Evolutionary conservation across 345 rosid species (phyloP).

Genomic region (Populus pruinosa): DNA sequence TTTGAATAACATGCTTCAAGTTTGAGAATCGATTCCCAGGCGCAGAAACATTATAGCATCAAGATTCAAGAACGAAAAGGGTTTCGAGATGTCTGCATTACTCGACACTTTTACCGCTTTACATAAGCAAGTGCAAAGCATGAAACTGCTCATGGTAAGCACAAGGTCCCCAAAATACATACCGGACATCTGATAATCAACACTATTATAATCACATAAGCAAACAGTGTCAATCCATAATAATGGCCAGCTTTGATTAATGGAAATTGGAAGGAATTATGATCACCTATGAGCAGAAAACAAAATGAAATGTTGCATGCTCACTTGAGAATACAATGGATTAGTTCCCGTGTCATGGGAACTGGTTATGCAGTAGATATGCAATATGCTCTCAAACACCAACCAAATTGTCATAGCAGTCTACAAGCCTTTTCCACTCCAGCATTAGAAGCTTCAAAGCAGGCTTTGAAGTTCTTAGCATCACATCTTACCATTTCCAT

Average conservation of each 20-base stretch:
- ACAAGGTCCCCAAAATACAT: conserved; percentile 58
- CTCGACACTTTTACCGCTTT: background rate
- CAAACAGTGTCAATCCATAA: background rate
- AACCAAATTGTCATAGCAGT: background rate
- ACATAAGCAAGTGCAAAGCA: conserved; percentile 31
- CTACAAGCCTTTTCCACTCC: background rate
- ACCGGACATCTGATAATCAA: background rate
- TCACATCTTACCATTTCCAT: no score
- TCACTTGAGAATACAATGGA: no score
- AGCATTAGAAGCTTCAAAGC: background rate
- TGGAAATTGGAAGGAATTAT: no score
- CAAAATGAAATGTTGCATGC: no score
- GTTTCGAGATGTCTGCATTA: background rate
- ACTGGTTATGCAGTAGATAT: background rate
- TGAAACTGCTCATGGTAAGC: conserved; percentile 52
- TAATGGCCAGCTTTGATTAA: no score
- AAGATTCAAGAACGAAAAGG: background rate
- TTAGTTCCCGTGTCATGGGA: background rate
- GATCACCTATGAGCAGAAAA: no score
- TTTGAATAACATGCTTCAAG: background rate
- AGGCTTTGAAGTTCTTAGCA: background rate
- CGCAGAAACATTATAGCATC: background rate
- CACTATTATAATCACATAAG: background rate
- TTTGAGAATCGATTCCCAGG: background rate
- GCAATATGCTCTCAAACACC: background rate